Conservation (phyloP, 805 yeast species). For the Novakomyces olei region DNA sequence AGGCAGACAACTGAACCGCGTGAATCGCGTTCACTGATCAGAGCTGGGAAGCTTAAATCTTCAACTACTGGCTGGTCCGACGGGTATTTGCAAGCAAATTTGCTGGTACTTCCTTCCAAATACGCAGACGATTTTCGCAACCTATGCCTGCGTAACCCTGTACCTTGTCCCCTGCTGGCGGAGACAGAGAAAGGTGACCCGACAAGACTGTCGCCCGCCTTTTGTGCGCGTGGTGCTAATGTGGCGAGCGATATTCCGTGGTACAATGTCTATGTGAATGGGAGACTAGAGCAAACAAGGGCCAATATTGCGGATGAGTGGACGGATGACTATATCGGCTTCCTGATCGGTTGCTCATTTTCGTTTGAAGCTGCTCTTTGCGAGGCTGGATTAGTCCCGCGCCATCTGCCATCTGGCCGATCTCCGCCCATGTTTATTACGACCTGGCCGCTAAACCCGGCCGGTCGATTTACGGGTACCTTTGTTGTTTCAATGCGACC, state of each 20-base stretch:
- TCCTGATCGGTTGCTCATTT: constrained; percentile 23
- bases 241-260: constrained; percentile 14
- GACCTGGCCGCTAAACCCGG: constrained; percentile 11
- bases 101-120: constrained; percentile 18
- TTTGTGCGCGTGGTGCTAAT: constrained; percentile 2
- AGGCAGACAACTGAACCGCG: no score
- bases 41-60: background rate
- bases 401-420: constrained; percentile 5
- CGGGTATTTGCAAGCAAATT: constrained; percentile 18
- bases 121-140: constrained; percentile 17
- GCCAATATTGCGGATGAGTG: constrained; percentile 15
- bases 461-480: constrained; percentile 16
- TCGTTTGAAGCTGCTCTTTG: constrained; percentile 20
- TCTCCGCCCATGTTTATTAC: constrained; percentile 10
- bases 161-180: constrained; percentile 20
- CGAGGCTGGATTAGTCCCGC: constrained; percentile 13
- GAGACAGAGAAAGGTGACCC: constrained; percentile 11
- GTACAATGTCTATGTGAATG: constrained; percentile 18
- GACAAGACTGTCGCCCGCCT: background rate
- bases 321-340: constrained; percentile 20
- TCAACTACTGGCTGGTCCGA: constrained; percentile 3
- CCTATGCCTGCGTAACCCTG: constrained; percentile 20
- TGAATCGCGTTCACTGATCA: background rate
- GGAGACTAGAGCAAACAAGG: constrained; percentile 11
- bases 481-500: constrained; percentile 26